Percentiles rank a stretch among this genome's conserved stretches.
phyloP scores from a whole-genome alignment of 305 asterid species.

The Solanum hybrid region DNA sequence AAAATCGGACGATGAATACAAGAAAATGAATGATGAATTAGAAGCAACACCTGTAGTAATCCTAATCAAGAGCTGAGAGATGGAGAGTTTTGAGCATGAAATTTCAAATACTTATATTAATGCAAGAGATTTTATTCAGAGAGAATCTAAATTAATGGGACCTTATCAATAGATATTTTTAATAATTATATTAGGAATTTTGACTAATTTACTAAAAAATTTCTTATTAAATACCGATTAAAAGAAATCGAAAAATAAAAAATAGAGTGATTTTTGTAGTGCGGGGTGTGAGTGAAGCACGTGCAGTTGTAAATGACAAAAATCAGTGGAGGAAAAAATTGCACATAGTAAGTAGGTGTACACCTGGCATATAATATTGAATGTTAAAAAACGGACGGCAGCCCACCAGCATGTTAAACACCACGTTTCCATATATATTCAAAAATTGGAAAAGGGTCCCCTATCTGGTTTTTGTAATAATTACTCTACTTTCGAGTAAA shows the following conservation, averaged over 20 bases:
- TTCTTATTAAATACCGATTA: too few species aligned
- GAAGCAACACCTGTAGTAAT: not conserved
- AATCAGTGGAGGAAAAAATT: not conserved
- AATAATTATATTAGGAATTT: not conserved
- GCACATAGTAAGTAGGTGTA: not conserved
- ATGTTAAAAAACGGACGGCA: not conserved
- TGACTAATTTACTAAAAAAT: too few species aligned
- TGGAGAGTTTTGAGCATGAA: not conserved
- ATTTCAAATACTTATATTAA: not conserved
- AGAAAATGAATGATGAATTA: not conserved
- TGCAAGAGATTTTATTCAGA: not conserved
- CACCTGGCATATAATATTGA: not conserved
- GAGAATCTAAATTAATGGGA: not conserved
- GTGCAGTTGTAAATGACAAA: not conserved
- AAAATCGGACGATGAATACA: not conserved
- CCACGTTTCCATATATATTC: not conserved
- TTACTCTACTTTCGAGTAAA: too few species aligned
- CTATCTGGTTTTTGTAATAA: too few species aligned
- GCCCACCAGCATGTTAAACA: not conserved
- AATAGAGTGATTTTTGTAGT: not conserved
- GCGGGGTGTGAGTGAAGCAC: not conserved
- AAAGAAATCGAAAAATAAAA: not conserved
- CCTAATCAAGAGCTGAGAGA: not conserved
- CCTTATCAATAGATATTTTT: not conserved
- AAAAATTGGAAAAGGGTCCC: too few species aligned